These are phyloP conservation scores for Fusarium armeniacum DNA, from an alignment of 2,329 filamentous ascomycete genomes.

Conservation along the genomic window DNA sequence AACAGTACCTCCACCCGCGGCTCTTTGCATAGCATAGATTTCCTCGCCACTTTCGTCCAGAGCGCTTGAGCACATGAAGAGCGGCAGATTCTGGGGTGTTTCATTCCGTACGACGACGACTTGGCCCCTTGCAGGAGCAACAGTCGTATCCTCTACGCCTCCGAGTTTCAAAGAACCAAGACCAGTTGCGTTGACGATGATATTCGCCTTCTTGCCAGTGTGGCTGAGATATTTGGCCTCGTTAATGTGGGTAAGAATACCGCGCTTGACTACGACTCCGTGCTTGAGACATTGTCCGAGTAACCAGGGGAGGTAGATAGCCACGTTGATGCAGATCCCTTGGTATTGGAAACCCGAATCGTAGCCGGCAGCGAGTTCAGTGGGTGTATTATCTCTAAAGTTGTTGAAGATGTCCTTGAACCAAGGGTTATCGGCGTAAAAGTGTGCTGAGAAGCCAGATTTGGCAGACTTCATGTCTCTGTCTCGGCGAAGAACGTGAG, in stretches of 20 bases:
- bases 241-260: constrained; percentile 74
- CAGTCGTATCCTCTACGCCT: constrained; percentile 80
- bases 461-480: constrained; percentile 70
- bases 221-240: constrained; percentile 71
- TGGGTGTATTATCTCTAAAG: constrained; percentile 71
- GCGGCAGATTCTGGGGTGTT: constrained; percentile 70
- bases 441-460: constrained; percentile 18
- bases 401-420: constrained; percentile 79
- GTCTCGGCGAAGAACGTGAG: constrained; percentile 66
- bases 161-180: constrained; percentile 81
- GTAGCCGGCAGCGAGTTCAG: constrained; percentile 72
- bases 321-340: constrained; percentile 91
- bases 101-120: constrained; percentile 83
- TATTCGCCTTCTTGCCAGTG: constrained; percentile 68
- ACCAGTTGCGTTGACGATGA: constrained; percentile 89
- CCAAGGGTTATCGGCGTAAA: constrained; percentile 74
- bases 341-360: constrained; percentile 82
- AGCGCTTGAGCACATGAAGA: constrained; percentile 78
- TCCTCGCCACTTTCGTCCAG: constrained; percentile 81
- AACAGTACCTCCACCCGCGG: constrained; percentile 82
- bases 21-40: constrained; percentile 86
- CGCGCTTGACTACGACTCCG: constrained; percentile 78
- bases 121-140: constrained; percentile 86
- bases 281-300: constrained; percentile 81
- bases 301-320: constrained; percentile 89